phyloP scores from a whole-genome alignment of 2,329 filamentous ascomycete species.

The Chaetomium olivaceum region DNA sequence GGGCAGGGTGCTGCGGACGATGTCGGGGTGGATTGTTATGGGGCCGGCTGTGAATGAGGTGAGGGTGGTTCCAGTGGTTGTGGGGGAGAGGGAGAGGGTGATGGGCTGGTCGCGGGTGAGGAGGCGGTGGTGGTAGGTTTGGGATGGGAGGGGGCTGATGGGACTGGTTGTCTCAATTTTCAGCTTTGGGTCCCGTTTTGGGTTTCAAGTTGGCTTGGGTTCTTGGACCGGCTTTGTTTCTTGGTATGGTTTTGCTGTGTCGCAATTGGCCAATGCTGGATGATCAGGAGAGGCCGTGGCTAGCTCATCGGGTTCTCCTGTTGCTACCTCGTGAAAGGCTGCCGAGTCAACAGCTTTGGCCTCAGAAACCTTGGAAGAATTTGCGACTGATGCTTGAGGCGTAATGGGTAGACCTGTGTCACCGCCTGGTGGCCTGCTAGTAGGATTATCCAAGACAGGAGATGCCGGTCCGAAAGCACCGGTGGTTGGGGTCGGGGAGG shows the following conservation, averaged over 20 bases:
- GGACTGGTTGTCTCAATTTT: background rate
- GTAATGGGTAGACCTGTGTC: background rate
- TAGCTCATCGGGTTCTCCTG: background rate
- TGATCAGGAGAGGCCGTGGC: background rate
- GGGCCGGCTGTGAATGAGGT: background rate
- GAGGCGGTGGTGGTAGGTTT: too few species aligned
- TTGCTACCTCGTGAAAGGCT: background rate
- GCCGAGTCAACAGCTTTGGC: too few species aligned
- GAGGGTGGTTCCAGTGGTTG: too few species aligned
- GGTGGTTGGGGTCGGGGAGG: background rate
- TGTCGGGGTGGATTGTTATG: constrained; percentile 16
- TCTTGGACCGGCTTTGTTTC: background rate
- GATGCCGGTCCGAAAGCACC: background rate
- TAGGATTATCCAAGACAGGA: background rate
- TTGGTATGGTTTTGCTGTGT: background rate
- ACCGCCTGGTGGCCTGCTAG: background rate
- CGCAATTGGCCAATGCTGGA: background rate
- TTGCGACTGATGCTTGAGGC: background rate
- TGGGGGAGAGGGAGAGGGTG: too few species aligned
- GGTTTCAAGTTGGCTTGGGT: background rate
- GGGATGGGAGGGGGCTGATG: too few species aligned
- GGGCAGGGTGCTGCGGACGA: background rate
- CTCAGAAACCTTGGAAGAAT: too few species aligned
- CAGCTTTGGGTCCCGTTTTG: background rate
- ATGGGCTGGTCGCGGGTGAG: too few species aligned